Conservation (phyloP, 176 grass and related monocot species). For the Bothriochloa decipiens region DNA sequence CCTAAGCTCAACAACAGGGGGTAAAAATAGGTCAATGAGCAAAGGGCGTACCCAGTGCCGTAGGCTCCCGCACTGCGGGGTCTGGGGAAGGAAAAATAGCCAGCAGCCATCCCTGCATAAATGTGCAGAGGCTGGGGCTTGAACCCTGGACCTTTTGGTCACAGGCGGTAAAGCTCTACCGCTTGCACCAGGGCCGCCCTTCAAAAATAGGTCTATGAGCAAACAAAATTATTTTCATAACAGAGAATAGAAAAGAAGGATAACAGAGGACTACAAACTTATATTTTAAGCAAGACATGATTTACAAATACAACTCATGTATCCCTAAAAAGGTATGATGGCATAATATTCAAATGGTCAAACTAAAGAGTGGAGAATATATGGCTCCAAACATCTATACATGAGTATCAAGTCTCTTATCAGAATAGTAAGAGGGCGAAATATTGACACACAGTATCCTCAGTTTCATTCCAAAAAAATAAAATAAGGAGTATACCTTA, state of each 20-base stretch:
- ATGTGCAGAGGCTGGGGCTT: too few species aligned
- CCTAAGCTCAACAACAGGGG: constrained; percentile 51
- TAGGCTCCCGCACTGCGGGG: too few species aligned
- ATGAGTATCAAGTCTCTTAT: constrained; percentile 1
- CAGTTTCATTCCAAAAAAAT: neutral
- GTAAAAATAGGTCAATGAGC: constrained; percentile 11
- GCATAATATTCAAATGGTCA: constrained; percentile 21
- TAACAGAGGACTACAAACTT: neutral
- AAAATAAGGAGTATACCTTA: constrained; percentile 53
- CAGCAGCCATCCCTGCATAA: too few species aligned
- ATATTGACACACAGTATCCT: constrained; percentile 13
- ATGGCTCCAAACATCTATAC: constrained; percentile 24
- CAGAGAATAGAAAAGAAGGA: neutral
- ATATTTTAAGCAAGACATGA: neutral
- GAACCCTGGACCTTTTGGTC: too few species aligned
- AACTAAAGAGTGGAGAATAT: neutral
- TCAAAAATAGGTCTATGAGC: constrained; percentile 10
- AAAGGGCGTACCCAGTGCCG: too few species aligned
- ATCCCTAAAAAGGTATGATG: neutral
- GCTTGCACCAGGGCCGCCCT: too few species aligned
- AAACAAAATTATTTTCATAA: neutral
- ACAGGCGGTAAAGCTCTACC: too few species aligned
- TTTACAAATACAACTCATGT: constrained; percentile 5
- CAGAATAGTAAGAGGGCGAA: neutral
- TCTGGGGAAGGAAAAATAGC: too few species aligned